A percentile compares a stretch with the other conserved stretches of the same genome.
Evolutionary conservation across 768 basidiomycete species (phyloP).

Genomic region (Mrakia gelida): DNA sequence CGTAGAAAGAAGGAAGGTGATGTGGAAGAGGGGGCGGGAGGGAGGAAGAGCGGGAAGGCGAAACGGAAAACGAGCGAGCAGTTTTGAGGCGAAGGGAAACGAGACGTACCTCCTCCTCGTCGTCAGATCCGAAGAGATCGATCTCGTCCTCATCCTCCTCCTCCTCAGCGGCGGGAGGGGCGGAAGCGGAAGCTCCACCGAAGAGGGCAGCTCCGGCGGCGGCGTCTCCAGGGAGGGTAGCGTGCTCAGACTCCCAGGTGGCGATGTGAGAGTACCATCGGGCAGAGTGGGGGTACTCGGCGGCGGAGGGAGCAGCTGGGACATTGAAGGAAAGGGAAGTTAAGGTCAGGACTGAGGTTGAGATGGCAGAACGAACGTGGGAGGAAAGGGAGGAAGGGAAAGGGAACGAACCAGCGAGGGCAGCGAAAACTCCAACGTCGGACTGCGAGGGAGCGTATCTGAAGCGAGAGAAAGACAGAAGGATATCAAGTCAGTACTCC

Average conservation of each 20-base stretch:
- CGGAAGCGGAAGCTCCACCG: conserved; percentile 48
- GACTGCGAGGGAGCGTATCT: conserved; percentile 92
- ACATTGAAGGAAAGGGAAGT: neutral
- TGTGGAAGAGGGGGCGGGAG: neutral
- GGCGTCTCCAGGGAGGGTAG: conserved; percentile 69
- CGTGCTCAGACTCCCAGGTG: conserved; percentile 59
- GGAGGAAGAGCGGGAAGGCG: no score
- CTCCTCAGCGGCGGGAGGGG: conserved; percentile 50
- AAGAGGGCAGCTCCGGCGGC: conserved; percentile 70
- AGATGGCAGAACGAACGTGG: neutral
- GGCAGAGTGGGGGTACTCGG: conserved; percentile 65
- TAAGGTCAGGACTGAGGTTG: neutral
- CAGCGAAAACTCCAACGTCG: conserved; percentile 67
- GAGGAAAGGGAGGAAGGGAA: neutral
- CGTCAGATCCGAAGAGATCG: conserved; percentile 82
- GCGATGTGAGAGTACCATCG: conserved; percentile 95
- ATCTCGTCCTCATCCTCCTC: conserved; percentile 70
- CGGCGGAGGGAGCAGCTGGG: conserved; percentile 57
- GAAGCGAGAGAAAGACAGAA: conserved; percentile 10
- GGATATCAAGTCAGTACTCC: conserved; percentile 22
- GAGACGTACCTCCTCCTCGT: conserved; percentile 45
- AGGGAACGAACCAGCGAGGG: conserved; percentile 8
- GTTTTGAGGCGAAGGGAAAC: neutral
- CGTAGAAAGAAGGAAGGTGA: neutral
- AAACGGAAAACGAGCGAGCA: neutral